These are phyloP conservation scores for Nelumbo lutea DNA, from an alignment of 164 flowering plant genomes.

Conservation along the genomic window DNA sequence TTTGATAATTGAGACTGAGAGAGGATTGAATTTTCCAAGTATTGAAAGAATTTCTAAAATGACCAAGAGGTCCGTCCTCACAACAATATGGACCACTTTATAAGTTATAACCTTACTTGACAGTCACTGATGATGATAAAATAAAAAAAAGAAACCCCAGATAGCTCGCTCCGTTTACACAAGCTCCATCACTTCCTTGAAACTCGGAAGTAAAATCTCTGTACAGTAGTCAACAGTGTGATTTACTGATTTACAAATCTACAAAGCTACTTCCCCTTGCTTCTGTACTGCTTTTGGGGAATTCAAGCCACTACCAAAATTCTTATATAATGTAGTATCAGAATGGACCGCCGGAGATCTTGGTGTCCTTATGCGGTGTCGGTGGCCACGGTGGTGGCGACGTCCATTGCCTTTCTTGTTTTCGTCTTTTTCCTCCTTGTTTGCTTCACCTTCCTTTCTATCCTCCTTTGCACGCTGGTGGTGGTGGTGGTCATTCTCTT, in stretches of 20 bases:
- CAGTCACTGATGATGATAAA: background rate
- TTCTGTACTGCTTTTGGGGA: conserved; percentile 11
- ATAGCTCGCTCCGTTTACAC: background rate
- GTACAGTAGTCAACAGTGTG: conserved; percentile 4
- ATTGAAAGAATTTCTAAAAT: background rate
- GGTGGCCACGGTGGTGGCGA: conserved; percentile 14
- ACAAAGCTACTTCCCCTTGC: background rate
- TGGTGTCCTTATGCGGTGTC: conserved; percentile 17
- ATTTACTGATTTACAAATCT: background rate
- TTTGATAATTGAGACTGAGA: too few relatives aligned
- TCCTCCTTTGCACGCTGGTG: conserved; percentile 20
- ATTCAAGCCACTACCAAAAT: conserved; percentile 19
- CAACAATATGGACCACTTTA: background rate
- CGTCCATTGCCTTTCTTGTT: conserved; percentile 4
- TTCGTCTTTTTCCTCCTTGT: conserved; percentile 4
- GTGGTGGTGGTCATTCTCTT: conserved; percentile 6
- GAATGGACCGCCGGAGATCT: conserved; percentile 43
- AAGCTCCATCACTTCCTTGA: background rate
- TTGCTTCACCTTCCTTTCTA: background rate
- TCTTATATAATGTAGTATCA: conserved; percentile 34
- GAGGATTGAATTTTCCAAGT: too few relatives aligned
- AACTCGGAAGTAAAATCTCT: background rate
- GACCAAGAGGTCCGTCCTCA: background rate
- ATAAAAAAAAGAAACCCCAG: background rate
- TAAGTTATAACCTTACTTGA: background rate